Conservation (phyloP, 2,329 filamentous ascomycete species). For the Trichoderma sp. region DNA sequence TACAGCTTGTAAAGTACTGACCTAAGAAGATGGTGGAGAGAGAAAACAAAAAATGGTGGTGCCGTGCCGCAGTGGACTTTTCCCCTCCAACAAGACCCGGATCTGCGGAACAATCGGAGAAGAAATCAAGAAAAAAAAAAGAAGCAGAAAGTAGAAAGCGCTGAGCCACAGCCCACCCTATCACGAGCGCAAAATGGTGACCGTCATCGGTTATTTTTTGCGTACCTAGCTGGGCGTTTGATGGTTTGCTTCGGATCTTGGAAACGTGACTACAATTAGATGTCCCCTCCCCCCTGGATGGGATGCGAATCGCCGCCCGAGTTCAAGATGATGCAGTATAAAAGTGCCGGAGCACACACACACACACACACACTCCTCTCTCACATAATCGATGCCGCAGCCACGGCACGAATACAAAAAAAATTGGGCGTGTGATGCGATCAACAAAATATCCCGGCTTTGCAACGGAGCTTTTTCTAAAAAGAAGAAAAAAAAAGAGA, state of each 20-base stretch:
- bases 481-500: too few relatives aligned
- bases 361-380: too few relatives aligned
- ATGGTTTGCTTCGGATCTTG: neutral
- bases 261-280: conserved; percentile 1
- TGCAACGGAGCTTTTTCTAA: neutral
- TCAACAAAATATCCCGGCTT: neutral
- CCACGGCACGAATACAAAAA: neutral
- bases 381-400: neutral
- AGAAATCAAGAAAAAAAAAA: conserved; percentile 4
- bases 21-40: neutral
- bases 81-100: neutral
- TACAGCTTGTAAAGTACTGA: neutral
- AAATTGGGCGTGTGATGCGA: conserved; percentile 22
- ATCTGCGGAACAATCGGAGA: conserved; percentile 11
- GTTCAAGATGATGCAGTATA: neutral
- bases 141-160: neutral
- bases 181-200: conserved; percentile 1
- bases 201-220: neutral
- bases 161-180: neutral
- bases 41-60: neutral
- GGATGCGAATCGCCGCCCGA: neutral
- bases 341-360: neutral
- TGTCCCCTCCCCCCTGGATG: neutral
- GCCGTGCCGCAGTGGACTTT: neutral
- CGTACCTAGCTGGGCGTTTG: neutral